Base-by-base conservation (phyloP, 345 rosid species). In the Rhodamnia rubescens region DNA sequence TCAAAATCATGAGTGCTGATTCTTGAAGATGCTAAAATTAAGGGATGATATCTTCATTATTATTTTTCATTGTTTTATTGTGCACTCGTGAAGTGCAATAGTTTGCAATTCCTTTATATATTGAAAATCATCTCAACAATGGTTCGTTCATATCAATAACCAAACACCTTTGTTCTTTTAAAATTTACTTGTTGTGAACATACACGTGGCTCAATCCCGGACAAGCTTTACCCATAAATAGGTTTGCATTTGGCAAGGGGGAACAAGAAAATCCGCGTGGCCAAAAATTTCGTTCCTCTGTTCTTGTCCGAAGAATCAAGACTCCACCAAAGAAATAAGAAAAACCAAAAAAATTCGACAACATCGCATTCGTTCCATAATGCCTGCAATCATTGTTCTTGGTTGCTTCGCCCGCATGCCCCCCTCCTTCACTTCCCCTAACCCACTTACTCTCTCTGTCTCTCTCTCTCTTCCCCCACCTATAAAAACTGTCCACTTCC, bases 331-430 rank as follows among this genome's bases (percentile, higher is more conserved):
- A 69, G 47, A 20, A 69, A 18, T 18, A 14, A 18, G 4, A 32
- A 69, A 69, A 36, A 36, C 24, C 47, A 36, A 26, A 69, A 69
- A 32, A 69, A 8, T 69, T 69, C 81, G 86, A 90, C 93, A 91
- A 88, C 89, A 91, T 91, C 94, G 91, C 91, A 90, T 91, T 93
- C 92, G 88, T 90, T 92, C 92, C 95, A 96, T 95, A 91, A 96
- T 94, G 96, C 94, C 92, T 90, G 88, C 94, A 95, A 96, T 96
- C 92, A 96, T 96, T 95, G 94, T 93, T 94, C 92, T 94, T 92
- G 97, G 97, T 96, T 93, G 95, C 97, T 93, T 91, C 94, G 91
- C 93, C 96, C 96, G 98, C 99, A 96, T 96, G 99, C 99, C 93
- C 95, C 82, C 75, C 81, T 49, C 86, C 89, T 87, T 36, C 80